These are phyloP conservation scores for Ophiorrhiza pumila DNA, from an alignment of 257 asterid genomes.

Conservation along the genomic window DNA sequence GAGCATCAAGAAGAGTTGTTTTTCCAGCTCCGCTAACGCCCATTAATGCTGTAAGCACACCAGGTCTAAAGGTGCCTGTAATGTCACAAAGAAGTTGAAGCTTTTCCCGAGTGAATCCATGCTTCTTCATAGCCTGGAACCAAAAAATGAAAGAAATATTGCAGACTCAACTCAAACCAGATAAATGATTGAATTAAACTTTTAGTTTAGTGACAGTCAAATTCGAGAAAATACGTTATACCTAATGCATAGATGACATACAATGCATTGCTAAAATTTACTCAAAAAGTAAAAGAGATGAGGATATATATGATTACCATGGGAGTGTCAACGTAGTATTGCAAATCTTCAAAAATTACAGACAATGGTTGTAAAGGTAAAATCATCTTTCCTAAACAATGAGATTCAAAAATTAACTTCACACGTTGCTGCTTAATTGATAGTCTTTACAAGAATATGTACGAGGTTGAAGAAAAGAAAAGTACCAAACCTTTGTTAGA, in stretches of 20 bases:
- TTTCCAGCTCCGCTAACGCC: slow-evolving; percentile 69
- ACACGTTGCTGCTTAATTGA: neutral
- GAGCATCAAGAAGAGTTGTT: slow-evolving; percentile 65
- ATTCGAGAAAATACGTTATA: too few species aligned
- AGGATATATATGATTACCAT: slow-evolving; percentile 39
- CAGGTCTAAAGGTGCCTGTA: slow-evolving; percentile 56
- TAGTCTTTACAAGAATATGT: neutral
- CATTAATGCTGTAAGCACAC: slow-evolving; percentile 63
- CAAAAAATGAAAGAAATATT: slow-evolving; percentile 8
- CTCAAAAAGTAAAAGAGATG: too few species aligned
- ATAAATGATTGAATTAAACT: too few species aligned
- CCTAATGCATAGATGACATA: too few species aligned
- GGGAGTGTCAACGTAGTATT: slow-evolving; percentile 51
- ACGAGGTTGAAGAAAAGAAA: neutral
- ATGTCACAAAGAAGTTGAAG: slow-evolving; percentile 52
- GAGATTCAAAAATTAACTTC: neutral
- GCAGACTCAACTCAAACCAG: slow-evolving; percentile 18
- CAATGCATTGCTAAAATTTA: neutral
- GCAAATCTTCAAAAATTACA: slow-evolving; percentile 50
- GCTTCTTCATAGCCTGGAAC: slow-evolving; percentile 51
- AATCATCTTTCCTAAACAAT: slow-evolving; percentile 47
- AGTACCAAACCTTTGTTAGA: slow-evolving; percentile 27
- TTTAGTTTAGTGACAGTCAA: too few species aligned
- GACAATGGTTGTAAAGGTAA: slow-evolving; percentile 57
- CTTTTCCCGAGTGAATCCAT: slow-evolving; percentile 38